A percentile compares a stretch with the other conserved stretches of the same genome.
These are phyloP conservation scores for Coccomyxa sp. DNA, from an alignment of 139 green algal species.

Conservation along the genomic window DNA sequence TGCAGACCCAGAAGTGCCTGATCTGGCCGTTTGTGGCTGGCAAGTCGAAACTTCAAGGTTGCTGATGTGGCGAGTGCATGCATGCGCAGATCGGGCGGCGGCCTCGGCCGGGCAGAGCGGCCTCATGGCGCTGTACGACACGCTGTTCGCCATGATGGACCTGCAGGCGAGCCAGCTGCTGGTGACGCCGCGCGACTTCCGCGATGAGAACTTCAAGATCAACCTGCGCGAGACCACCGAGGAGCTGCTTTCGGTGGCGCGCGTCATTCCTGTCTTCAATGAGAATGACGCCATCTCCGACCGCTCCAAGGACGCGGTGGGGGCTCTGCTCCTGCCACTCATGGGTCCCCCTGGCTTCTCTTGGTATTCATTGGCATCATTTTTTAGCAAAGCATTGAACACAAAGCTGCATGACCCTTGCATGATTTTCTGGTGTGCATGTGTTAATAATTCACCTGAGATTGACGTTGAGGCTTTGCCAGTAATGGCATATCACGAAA, in stretches of 20 bases:
- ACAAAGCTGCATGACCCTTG: no score
- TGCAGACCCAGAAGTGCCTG: no score
- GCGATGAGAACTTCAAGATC: constrained; percentile 26
- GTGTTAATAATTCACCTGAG: no score
- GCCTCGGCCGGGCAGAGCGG: constrained; percentile 41
- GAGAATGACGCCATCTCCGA: constrained; percentile 65
- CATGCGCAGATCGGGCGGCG: constrained; percentile 29
- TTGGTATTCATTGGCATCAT: no score
- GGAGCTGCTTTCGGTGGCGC: constrained; percentile 36
- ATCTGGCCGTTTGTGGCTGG: no score
- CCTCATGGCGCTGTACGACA: constrained; percentile 68
- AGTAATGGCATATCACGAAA: no score
- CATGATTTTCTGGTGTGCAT: no score
- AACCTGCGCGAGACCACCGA: constrained; percentile 33
- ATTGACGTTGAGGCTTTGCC: no score
- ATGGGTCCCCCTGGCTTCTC: no score
- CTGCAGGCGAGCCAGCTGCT: constrained; percentile 42
- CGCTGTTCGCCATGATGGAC: constrained; percentile 52
- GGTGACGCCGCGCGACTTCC: constrained; percentile 53
- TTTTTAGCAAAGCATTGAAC: no score
- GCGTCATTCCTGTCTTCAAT: constrained; percentile 64
- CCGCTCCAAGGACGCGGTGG: constrained; percentile 1
- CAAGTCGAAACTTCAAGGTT: no score
- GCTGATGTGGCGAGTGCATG: neutral
- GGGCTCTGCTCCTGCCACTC: no score